Evolutionary conservation across 176 grass and related monocot species (phyloP).

Genomic region (Oryza brachyantha): DNA sequence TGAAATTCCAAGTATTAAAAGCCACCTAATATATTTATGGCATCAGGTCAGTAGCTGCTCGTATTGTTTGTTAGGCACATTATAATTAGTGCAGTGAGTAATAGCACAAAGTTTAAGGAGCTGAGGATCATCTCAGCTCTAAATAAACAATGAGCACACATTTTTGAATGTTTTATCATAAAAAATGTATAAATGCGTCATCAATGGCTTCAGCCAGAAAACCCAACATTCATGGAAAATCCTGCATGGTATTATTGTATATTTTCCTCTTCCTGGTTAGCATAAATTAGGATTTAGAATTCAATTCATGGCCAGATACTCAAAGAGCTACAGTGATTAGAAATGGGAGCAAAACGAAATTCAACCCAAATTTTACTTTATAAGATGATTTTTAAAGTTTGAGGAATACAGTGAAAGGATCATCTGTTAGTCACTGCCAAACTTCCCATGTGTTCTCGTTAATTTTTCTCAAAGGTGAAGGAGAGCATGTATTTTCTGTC

Average conservation of each 20-base stretch:
- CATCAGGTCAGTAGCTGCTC: background rate
- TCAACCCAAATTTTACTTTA: background rate
- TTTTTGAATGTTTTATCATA: background rate
- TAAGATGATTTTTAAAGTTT: background rate
- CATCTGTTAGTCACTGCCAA: background rate
- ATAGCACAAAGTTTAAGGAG: background rate
- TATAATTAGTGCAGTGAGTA: background rate
- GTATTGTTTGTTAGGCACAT: background rate
- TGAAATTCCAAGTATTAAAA: background rate
- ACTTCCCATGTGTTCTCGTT: background rate
- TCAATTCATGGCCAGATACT: background rate
- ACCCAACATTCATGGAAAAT: background rate
- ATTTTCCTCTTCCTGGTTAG: background rate
- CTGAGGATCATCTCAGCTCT: background rate
- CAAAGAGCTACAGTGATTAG: background rate
- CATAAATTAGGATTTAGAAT: background rate
- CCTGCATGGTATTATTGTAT: background rate
- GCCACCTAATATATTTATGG: background rate
- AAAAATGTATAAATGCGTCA: background rate
- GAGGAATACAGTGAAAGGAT: conserved; percentile 6
- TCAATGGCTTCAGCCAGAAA: background rate
- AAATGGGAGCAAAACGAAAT: conserved; percentile 2
- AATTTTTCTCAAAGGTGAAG: background rate
- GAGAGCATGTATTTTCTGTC: no score
- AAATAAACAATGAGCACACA: background rate